Base-by-base conservation (phyloP, 257 asterid genomes). In the Solanum virginianum region DNA sequence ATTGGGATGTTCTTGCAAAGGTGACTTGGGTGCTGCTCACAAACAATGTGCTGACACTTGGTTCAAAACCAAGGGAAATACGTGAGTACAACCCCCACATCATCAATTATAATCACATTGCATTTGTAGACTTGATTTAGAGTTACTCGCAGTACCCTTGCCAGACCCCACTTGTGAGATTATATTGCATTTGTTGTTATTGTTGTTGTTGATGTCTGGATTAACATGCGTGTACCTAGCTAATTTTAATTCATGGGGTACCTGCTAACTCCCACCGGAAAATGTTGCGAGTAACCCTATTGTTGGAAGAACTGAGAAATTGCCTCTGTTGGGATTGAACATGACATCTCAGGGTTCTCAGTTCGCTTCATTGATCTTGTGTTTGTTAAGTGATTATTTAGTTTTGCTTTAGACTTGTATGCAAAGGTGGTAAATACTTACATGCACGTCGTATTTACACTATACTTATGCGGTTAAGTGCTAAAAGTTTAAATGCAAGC, bases 41-140 rank as follows among this genome's bases (percentile, higher is more conserved):
- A 88, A 89, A 85, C 90, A 87, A 62, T 91, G 93, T 86, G 93
- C 93, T 7, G 93, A 89, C n/a, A 91, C 91, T 63, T 91, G 92
- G 92, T 91, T 91, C 88, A 89, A 87, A 85, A 87, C 86, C 81
- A 89, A 87, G 81, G 93, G 93, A 65, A 88, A 91, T 88, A 91
- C 90, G 93, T 91, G 77, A 88, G 93, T 88, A 39, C n/a, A 0
- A 5, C 0, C n/a, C n/a, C 12, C 18, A 10, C 17, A 16, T 56
- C 13, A 57, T 57, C 12, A 57, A 59, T 5, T 63, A 63, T 63
- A 63, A 24, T 63, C 3, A 63, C 71, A 12, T 4, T 12, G 5
- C 1, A 3, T 9, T 10, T 59, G 66, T 59, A 32, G 36, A 32
- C 36, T 32, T 32, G 36, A 32, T 32, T 32, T 32, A 32, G 36